A percentile compares a stretch with the other conserved stretches of the same genome.
phyloP scores from a whole-genome alignment of 345 rosid species.

The Arabis alpina region DNA sequence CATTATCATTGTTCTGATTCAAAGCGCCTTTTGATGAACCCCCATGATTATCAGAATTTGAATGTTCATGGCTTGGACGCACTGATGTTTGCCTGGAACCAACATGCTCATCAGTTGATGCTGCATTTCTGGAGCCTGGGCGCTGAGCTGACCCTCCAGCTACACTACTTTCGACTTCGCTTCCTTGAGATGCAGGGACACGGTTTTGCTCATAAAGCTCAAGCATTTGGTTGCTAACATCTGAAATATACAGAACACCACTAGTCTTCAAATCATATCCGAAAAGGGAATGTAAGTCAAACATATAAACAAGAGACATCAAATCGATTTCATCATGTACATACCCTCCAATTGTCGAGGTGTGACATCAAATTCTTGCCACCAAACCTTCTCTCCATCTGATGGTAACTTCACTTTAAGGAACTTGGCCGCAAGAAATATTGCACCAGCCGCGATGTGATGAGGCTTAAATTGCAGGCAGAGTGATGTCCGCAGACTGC shows the following conservation, averaged over 20 bases:
- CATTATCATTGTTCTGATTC: slow-evolving; percentile 58
- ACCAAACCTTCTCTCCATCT: slow-evolving; percentile 97
- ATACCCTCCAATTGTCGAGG: slow-evolving; percentile 93
- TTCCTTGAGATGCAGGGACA: slow-evolving; percentile 72
- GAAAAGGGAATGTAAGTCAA: slow-evolving; percentile 1
- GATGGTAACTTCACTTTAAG: slow-evolving; percentile 98
- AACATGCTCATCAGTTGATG: slow-evolving; percentile 54
- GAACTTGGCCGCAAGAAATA: slow-evolving; percentile 98
- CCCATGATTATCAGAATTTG: slow-evolving; percentile 54
- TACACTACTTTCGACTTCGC: slow-evolving; percentile 83
- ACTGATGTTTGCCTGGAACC: slow-evolving; percentile 51
- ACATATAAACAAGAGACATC: slow-evolving; percentile 2
- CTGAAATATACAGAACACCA: slow-evolving; percentile 47
- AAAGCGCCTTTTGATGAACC: slow-evolving; percentile 48
- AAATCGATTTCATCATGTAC: slow-evolving; percentile 38
- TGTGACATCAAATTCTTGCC: slow-evolving; percentile 99
- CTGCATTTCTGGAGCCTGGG: slow-evolving; percentile 54
- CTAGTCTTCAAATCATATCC: slow-evolving; percentile 7
- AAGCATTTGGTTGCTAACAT: slow-evolving; percentile 95
- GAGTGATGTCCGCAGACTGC: slow-evolving; percentile 99
- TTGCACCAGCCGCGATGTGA: slow-evolving; percentile 99
- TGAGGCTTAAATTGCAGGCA: slow-evolving; percentile 99
- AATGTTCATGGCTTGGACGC: slow-evolving; percentile 52
- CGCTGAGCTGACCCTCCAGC: slow-evolving; percentile 64
- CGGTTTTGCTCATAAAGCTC: slow-evolving; percentile 92